Base-by-base conservation (phyloP, 2,329 filamentous ascomycete species). In the Mycogone perniciosa region DNA sequence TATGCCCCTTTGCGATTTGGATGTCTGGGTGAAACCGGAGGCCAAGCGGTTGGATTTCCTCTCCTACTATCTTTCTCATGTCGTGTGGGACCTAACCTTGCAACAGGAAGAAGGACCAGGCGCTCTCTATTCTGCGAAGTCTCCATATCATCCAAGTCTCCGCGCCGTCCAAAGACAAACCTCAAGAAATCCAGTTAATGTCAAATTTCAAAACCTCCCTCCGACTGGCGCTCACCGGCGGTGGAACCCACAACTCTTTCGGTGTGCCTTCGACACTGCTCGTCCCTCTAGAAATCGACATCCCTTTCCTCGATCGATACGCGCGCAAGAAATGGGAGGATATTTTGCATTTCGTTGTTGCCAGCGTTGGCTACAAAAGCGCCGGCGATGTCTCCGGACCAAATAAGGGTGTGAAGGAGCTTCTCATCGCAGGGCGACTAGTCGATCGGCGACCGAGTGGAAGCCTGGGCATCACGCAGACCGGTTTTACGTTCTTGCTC, bases 301-400 rank as follows among this genome's bases (percentile, higher is more conserved):
- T 90, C 8, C 63, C 79, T 1, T 89, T 87, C 59, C 78, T 99
- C 51, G 93, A 99, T 63, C 79, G 83, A 30, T 95, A 92, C 69
- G 90, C 93, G 5, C 82, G 88, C 49, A 81, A 80, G 60, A 91
- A 95, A 64, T 99, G 93, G 91, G 95, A 99, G 68, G 87, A 89
- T 29, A 96, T 99, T 30, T 70, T 99, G 44, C 93, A 96, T 67
- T 99, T 90, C 64, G 91, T 99, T 66, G 93, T 99, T 20, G 88
- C 86, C 52, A 86, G 82, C 54, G 85, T 87, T 7, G 83, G 80
- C 1, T 80, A 55, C 66, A 74, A 61, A 63, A 71, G 55, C 63
- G 70, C 72, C 11, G 69, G 74, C 39, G 76, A 74, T 31, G 70
- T 71, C 20, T 69, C 73, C 38, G 71, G 72, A 8, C 82, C 87